Base-by-base conservation (phyloP, 495 filamentous ascomycete genomes). In the Xylaria venustula region DNA sequence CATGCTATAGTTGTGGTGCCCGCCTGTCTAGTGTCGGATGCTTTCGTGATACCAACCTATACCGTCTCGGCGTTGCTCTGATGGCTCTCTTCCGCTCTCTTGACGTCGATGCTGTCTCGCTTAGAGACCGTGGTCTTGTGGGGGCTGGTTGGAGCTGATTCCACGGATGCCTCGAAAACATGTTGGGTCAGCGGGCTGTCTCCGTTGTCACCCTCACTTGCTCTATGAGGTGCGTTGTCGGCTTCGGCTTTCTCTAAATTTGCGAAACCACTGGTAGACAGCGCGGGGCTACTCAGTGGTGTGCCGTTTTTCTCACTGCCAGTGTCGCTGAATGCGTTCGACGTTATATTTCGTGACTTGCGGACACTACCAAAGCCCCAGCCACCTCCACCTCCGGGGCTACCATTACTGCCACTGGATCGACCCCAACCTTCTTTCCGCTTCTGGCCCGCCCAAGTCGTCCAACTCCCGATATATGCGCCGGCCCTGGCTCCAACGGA, bases 401-500 rank as follows among this genome's bases (percentile, higher is more conserved):
- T 64, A 20, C 34, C 61, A 14, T 60, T 57, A 51, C 63, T 72
- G 19, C 48, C 56, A 32, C 63, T 73, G 23, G 74, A 60, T 7
- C 78, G 70, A 47, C 77, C 80, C 79, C 83, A 84, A 7, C 85
- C 82, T 40, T 75, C 78, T 67, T 89, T 91, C 48, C 88, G 80
- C 76, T 95, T 96, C 75, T 98, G 93, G 28, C 85, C 87, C 6
- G 93, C 93, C 94, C 94, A 98, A 2, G 85, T 77, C n/a, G 92
- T 88, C 95, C 95, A 98, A 25, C 91, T 95, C 50, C 88, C 92
- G 48, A 98, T 80, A 66, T 97, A 98, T 5, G 93, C 89, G 17
- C 91, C 84, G 9, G 93, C 93, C 62, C 87, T 88, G 63, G 87
- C 82, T 9, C 88, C 77, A 0, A 89, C 90, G 1, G 86, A 86